A percentile compares a stretch with the other conserved stretches of the same genome.
Evolutionary conservation across 441 rosid genomes (phyloP).

Genomic region (Populus hybrid): DNA sequence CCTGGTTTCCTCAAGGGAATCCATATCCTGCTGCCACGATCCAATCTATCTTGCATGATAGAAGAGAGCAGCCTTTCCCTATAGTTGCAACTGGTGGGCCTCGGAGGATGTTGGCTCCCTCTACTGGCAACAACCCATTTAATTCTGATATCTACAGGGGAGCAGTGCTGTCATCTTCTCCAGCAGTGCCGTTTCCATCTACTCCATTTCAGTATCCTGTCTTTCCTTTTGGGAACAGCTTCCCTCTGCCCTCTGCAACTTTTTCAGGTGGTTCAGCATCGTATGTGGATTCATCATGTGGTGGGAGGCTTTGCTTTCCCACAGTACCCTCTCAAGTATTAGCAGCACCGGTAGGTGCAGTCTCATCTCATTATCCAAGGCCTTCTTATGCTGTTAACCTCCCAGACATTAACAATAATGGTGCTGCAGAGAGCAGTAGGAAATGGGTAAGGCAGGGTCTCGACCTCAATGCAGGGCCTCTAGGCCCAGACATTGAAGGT

Average conservation of each 20-base stretch:
- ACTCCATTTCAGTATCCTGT: constrained; percentile 40
- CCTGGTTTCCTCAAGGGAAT: constrained; percentile 63
- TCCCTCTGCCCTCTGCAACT: constrained; percentile 32
- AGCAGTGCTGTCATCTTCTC: constrained; percentile 38
- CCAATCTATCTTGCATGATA: constrained; percentile 53
- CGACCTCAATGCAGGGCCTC: constrained; percentile 47
- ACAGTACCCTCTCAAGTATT: constrained; percentile 32
- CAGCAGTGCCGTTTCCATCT: constrained; percentile 36
- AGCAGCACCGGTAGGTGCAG: constrained; percentile 29
- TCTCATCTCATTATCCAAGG: constrained; percentile 34
- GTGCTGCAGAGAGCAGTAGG: constrained; percentile 27
- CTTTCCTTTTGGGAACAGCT: constrained; percentile 38
- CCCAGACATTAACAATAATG: constrained; percentile 19
- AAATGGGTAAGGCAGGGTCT: constrained; percentile 41
- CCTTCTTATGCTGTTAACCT: constrained; percentile 39
- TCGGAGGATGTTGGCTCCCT: constrained; percentile 36
- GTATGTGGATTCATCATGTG: constrained; percentile 35
- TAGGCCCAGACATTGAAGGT: constrained; percentile 34
- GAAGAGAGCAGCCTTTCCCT: constrained; percentile 64
- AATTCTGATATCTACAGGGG: constrained; percentile 33
- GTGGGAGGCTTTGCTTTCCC: constrained; percentile 41
- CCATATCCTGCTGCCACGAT: constrained; percentile 51
- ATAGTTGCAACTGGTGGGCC: constrained; percentile 47
- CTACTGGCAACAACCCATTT: constrained; percentile 31
- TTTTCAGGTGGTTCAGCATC: constrained; percentile 36